A percentile compares a stretch with the other conserved stretches of the same genome.
Evolutionary conservation across 2,329 filamentous ascomycete species (phyloP).

Genomic region (Conoideocrella luteorostrata): DNA sequence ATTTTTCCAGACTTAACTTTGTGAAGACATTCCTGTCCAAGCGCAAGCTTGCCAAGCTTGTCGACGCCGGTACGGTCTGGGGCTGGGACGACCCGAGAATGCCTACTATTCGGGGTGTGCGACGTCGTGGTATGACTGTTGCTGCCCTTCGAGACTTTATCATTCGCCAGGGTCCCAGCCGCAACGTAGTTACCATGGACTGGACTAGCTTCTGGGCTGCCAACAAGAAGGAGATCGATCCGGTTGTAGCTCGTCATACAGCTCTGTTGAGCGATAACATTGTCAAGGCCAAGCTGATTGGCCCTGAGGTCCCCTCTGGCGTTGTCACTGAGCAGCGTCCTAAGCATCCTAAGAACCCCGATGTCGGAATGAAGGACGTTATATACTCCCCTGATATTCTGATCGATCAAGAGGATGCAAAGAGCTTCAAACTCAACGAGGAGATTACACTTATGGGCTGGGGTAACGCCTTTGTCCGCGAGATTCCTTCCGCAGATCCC

Average conservation of each 20-base stretch:
- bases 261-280: constrained; percentile 64
- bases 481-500: constrained; percentile 50
- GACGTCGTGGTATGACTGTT: constrained; percentile 72
- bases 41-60: constrained; percentile 78
- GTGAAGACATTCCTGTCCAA: constrained; percentile 77
- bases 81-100: constrained; percentile 85
- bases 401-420: constrained; percentile 81
- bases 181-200: constrained; percentile 79
- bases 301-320: constrained; percentile 58
- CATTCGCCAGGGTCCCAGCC: constrained; percentile 74
- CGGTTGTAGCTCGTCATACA: constrained; percentile 66
- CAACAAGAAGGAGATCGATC: constrained; percentile 81
- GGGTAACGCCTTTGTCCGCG: constrained; percentile 80
- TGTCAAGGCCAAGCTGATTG: constrained; percentile 64
- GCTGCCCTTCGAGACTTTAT: constrained; percentile 77
- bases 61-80: constrained; percentile 68
- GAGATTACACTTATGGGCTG: constrained; percentile 96
- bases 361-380: constrained; percentile 80
- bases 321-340: constrained; percentile 68
- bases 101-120: constrained; percentile 76
- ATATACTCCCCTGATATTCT: constrained; percentile 68
- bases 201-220: constrained; percentile 68
- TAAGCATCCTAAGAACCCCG: constrained; percentile 83
- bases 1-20: constrained; percentile 80
- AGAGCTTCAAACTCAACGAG: constrained; percentile 74